These are phyloP conservation scores for Thelonectria discophora DNA, from an alignment of 2,329 filamentous ascomycete species.

Conservation along the genomic window DNA sequence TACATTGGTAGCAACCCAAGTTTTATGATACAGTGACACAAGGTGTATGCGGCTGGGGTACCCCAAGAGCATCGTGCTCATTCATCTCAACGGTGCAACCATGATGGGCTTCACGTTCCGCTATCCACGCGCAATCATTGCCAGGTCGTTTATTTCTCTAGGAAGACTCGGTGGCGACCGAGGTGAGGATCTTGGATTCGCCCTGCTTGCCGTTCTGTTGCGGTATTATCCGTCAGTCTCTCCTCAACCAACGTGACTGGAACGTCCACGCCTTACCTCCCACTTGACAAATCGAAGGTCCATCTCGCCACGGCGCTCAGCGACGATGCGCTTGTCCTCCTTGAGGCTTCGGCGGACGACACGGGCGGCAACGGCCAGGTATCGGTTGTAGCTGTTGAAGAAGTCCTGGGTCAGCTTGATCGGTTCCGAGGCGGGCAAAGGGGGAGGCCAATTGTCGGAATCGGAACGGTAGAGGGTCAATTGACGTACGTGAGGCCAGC, in stretches of 20 bases:
- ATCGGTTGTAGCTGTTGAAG: slow-evolving; percentile 93
- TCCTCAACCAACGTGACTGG: slow-evolving; percentile 11
- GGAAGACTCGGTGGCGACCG: slow-evolving; percentile 51
- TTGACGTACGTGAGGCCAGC: slow-evolving; percentile 90
- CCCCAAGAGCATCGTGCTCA: slow-evolving; percentile 35
- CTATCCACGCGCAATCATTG: slow-evolving; percentile 38
- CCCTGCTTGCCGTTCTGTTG: slow-evolving; percentile 94
- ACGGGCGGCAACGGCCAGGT: slow-evolving; percentile 93
- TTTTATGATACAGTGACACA: slow-evolving; percentile 47
- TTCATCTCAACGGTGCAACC: slow-evolving; percentile 36
- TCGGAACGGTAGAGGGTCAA: slow-evolving; percentile 33
- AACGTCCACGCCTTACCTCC: slow-evolving; percentile 69
- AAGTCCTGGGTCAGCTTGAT: slow-evolving; percentile 47
- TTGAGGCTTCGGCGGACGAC: slow-evolving; percentile 96
- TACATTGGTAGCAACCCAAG: slow-evolving; percentile 44
- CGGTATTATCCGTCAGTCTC: slow-evolving; percentile 47
- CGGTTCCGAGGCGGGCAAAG: slow-evolving; percentile 27
- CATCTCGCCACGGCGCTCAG: slow-evolving; percentile 89
- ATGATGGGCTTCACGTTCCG: slow-evolving; percentile 30
- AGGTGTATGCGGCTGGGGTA: slow-evolving; percentile 37
- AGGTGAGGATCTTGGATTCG: slow-evolving; percentile 76
- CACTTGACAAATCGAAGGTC: slow-evolving; percentile 94
- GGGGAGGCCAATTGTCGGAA: slow-evolving; percentile 28
- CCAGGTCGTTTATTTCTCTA: slow-evolving; percentile 37
- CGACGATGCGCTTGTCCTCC: slow-evolving; percentile 86